These are phyloP conservation scores for Thelonectria rubi DNA, from an alignment of 2,329 filamentous ascomycete species.

Conservation along the genomic window DNA sequence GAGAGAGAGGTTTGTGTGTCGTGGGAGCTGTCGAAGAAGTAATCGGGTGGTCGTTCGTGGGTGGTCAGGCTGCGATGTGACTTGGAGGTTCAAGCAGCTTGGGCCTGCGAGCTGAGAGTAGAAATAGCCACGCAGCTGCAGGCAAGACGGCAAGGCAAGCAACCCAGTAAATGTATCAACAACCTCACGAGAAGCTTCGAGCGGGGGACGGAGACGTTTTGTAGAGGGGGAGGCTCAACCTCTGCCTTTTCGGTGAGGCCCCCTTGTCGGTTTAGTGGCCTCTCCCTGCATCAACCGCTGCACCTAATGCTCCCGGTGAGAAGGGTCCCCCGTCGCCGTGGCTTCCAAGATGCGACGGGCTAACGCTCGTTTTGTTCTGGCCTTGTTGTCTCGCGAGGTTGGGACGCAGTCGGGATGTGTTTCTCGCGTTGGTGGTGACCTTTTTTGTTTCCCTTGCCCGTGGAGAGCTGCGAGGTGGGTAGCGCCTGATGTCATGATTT, in stretches of 20 bases:
- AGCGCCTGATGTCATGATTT: slow-evolving; percentile 24
- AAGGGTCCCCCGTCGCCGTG: neutral
- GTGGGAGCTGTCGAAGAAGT: slow-evolving; percentile 1
- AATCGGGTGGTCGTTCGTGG: slow-evolving; percentile 1
- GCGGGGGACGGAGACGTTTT: neutral
- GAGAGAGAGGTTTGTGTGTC: neutral
- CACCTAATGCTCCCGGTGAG: neutral
- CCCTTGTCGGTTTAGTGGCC: neutral
- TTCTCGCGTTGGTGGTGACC: neutral
- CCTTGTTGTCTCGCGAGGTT: neutral
- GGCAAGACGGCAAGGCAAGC: neutral
- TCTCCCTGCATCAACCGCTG: neutral
- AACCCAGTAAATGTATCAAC: neutral
- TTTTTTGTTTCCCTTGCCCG: no score
- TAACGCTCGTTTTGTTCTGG: neutral
- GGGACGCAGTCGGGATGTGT: neutral
- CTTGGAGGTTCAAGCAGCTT: neutral
- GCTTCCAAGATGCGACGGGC: neutral
- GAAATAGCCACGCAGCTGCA: slow-evolving; percentile 5
- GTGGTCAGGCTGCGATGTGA: neutral
- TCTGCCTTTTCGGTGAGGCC: neutral
- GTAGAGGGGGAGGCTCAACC: neutral
- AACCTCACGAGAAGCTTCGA: neutral
- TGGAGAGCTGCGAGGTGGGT: slow-evolving; percentile 9
- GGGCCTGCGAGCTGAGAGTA: slow-evolving; percentile 4